Evolutionary conservation across 345 rosid species (phyloP).

Genomic region (Bruguiera gymnorhiza): DNA sequence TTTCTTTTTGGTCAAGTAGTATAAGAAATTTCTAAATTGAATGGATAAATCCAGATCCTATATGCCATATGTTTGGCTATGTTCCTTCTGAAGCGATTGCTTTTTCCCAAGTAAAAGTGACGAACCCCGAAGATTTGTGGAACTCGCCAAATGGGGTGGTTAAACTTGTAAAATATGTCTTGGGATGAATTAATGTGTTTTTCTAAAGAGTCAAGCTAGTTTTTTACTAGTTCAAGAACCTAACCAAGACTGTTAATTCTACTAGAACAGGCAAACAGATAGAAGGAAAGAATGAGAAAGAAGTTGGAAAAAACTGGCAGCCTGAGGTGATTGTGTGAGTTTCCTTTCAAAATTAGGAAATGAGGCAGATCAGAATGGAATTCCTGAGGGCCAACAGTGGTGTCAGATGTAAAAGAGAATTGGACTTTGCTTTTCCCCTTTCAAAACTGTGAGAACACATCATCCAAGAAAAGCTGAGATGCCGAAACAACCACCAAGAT

Average conservation of each 20-base stretch:
- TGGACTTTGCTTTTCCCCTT: conserved; percentile 15
- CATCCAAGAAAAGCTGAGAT: conserved; percentile 19
- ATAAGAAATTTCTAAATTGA: too few species aligned
- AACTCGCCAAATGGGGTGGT: too few species aligned
- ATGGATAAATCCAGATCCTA: too few species aligned
- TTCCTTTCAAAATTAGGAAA: neutral
- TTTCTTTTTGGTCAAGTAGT: too few species aligned
- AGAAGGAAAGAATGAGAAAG: neutral
- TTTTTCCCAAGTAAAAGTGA: too few species aligned
- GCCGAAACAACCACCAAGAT: conserved; percentile 6
- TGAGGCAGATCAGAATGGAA: neutral
- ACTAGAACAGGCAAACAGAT: neutral
- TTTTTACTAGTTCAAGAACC: neutral
- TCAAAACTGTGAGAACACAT: conserved; percentile 13
- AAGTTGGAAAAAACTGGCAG: neutral
- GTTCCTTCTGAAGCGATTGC: too few species aligned
- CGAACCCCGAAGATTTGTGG: too few species aligned
- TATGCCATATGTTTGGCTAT: too few species aligned
- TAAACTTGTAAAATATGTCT: too few species aligned
- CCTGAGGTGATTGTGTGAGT: neutral
- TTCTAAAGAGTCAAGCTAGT: too few species aligned
- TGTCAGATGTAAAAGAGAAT: neutral
- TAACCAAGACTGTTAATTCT: neutral
- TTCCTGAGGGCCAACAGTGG: neutral
- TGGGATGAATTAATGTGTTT: too few species aligned